These are phyloP conservation scores for Aschersonia sp. DNA, from an alignment of 2,329 filamentous ascomycete species.

Conservation along the genomic window DNA sequence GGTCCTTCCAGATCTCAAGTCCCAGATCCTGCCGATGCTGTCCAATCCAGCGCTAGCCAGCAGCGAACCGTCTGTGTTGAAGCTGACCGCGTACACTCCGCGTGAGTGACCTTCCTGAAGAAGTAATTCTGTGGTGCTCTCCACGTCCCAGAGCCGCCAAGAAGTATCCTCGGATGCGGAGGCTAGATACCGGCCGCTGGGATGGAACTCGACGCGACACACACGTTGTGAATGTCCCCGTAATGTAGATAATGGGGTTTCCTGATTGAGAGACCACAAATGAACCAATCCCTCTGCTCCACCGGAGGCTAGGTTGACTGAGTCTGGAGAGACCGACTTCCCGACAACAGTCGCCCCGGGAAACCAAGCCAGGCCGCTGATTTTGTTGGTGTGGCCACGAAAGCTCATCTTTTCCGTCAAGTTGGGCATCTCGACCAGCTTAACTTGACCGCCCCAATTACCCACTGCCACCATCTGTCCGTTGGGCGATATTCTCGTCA, in stretches of 20 bases:
- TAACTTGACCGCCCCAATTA: constrained; percentile 85
- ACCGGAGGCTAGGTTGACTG: constrained; percentile 78
- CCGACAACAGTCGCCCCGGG: constrained; percentile 65
- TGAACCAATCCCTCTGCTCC: constrained; percentile 80
- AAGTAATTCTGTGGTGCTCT: constrained; percentile 68
- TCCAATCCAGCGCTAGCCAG: constrained; percentile 87
- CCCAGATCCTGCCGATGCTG: constrained; percentile 91
- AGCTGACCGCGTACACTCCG: constrained; percentile 80
- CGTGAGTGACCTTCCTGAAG: constrained; percentile 90
- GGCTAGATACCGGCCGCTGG: constrained; percentile 76
- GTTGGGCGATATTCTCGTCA: constrained; percentile 80
- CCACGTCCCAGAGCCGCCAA: constrained; percentile 92
- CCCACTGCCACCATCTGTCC: constrained; percentile 75
- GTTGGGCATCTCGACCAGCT: constrained; percentile 70
- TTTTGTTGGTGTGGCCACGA: constrained; percentile 75
- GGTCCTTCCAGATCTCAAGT: constrained; percentile 79
- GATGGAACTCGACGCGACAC: constrained; percentile 87
- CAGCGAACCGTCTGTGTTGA: constrained; percentile 83
- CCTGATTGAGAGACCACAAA: constrained; percentile 78
- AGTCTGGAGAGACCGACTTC: constrained; percentile 54
- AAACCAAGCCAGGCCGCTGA: constrained; percentile 84
- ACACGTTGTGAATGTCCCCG: constrained; percentile 77
- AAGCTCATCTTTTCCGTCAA: constrained; percentile 63
- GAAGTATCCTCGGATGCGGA: constrained; percentile 94
- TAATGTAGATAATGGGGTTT: constrained; percentile 71